Evolutionary conservation across 257 asterid genomes (phyloP), one percentile per base, ranked within the genome.

Genomic region (Orobanche coerulescens): DNA sequence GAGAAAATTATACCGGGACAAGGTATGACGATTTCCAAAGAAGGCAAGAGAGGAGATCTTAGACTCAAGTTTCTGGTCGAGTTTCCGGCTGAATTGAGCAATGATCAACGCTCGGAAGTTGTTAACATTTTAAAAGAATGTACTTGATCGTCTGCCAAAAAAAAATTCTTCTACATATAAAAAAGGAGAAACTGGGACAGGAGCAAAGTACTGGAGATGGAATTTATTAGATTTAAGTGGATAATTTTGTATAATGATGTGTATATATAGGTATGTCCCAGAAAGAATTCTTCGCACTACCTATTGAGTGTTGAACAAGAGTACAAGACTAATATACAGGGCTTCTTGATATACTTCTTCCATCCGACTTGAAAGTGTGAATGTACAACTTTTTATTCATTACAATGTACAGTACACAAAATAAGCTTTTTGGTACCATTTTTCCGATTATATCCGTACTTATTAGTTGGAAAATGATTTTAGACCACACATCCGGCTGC

Each of bases 11-110:
- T 93, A 48, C 82, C 81, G 4, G 95, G 86, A 48, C 94, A 93
- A 73, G 97, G 99, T 26, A 86, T 93, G 97, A 86, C 92, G 23
- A 70, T 64, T 43, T 36, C 82, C 50, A 84, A 75, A 71, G 72
- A 71, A 10, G 81, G 81, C 28, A 61, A 18, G 51, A 80, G 94
- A 79, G 99, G 97, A 36, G 77, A 84, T 76, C 88, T 93, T 56
- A 64, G 72, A 33, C 95, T 93, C 73, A 85, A 78, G 74, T 89
- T 93, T 66, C 63, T 87, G 60, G 86, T 93, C 19, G 83, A 75
- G 28, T 86, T 93, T 66, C 96, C 97, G 1, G 30, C 69, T 37
- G 74, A 83, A 9, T 65, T 93, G 75, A 76, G 71, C 39, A 68
- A 79, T 15, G 83, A 82, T 37, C 92, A 85, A 68, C 85, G 87